Conservation (phyloP, 2,329 filamentous ascomycete genomes). For the Sporothrix curviconia region DNA sequence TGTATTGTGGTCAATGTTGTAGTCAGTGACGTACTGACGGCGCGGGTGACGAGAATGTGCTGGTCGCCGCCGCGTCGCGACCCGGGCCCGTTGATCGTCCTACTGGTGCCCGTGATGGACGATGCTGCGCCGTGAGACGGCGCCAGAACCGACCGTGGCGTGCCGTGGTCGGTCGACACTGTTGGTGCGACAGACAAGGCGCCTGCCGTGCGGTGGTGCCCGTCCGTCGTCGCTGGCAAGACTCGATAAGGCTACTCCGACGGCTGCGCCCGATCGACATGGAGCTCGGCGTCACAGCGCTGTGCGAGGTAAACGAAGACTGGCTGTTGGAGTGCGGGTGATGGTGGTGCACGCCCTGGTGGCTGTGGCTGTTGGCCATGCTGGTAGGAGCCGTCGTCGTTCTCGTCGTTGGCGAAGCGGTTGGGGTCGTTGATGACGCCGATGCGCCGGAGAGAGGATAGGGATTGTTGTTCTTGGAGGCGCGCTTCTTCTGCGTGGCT, state of each 20-base stretch:
- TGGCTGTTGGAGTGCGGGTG: constrained; percentile 37
- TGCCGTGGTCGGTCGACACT: constrained; percentile 75
- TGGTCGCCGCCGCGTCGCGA: constrained; percentile 63
- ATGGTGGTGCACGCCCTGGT: neutral
- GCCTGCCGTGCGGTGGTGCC: constrained; percentile 52
- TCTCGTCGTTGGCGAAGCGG: constrained; percentile 1
- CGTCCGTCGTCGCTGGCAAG: constrained; percentile 56
- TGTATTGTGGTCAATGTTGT: constrained; percentile 84
- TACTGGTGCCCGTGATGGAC: constrained; percentile 65
- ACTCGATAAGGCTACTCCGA: constrained; percentile 52
- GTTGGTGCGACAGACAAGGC: constrained; percentile 72
- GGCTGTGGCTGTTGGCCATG: constrained; percentile 2
- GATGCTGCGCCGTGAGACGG: constrained; percentile 62
- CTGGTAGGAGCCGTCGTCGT: neutral
- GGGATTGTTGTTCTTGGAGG: constrained; percentile 73
- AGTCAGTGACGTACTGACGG: constrained; percentile 72
- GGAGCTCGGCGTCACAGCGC: constrained; percentile 40
- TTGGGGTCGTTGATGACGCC: constrained; percentile 13
- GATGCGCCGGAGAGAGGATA: constrained; percentile 74
- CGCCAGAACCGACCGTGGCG: constrained; percentile 64
- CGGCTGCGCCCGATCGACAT: constrained; percentile 45
- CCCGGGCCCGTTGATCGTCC: constrained; percentile 53
- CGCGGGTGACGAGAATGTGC: constrained; percentile 76
- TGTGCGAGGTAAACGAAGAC: constrained; percentile 50
- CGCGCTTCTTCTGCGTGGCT: constrained; percentile 49